Percentiles rank a stretch among this genome's conserved stretches.
Conservation (phyloP, 176 grass and related monocot genomes). For the Phragmites australis region DNA sequence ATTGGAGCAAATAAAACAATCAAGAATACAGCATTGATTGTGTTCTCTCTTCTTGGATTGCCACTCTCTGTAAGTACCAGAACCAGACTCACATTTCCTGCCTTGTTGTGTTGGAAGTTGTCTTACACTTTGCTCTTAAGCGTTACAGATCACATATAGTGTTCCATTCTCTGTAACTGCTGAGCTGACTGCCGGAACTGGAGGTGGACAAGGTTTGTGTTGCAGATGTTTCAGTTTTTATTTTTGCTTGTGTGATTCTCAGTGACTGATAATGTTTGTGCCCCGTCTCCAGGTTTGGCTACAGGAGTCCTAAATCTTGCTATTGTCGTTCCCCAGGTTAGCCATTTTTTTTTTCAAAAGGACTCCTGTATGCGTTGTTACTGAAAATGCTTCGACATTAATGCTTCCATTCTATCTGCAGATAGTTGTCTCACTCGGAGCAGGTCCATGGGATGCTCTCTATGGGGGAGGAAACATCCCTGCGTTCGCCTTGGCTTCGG, state of each 20-base stretch:
- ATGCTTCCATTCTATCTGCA: conserved; percentile 36
- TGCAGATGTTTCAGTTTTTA: background rate
- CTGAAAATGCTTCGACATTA: background rate
- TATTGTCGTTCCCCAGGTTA: conserved; percentile 90
- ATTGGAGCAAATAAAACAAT: conserved; percentile 76
- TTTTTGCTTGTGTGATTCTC: background rate
- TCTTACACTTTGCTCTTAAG: conserved; percentile 25
- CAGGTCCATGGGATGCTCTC: conserved; percentile 91
- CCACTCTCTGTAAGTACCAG: conserved; percentile 77
- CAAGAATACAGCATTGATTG: conserved; percentile 58
- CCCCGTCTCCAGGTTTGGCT: conserved; percentile 68
- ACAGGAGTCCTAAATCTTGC: conserved; percentile 96
- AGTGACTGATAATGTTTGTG: conserved; percentile 11
- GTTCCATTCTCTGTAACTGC: conserved; percentile 95
- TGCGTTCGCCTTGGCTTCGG: conserved; percentile 77
- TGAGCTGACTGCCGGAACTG: conserved; percentile 79
- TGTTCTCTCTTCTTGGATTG: conserved; percentile 92
- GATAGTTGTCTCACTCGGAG: conserved; percentile 89
- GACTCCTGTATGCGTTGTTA: background rate
- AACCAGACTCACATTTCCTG: background rate
- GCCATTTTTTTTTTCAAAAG: background rate
- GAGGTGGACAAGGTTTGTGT: conserved; percentile 91
- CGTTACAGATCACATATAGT: conserved; percentile 81
- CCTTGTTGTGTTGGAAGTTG: background rate
- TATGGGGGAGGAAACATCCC: conserved; percentile 94